Base-by-base conservation (phyloP, 768 basidiomycete species). In the Lentinula edodes region DNA sequence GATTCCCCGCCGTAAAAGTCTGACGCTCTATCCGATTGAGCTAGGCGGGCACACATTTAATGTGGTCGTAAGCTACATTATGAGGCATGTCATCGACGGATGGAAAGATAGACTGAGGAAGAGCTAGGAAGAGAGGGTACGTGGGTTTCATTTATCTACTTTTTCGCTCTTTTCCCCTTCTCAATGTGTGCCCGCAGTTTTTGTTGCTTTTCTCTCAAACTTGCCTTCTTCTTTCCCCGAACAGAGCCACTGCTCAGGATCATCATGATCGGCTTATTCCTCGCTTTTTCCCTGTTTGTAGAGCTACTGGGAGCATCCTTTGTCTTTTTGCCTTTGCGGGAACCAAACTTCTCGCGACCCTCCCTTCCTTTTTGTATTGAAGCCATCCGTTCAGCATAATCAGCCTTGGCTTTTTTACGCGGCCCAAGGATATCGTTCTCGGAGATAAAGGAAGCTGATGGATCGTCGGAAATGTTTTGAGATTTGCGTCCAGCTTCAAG, bases 221-320 rank as follows among this genome's bases (percentile, higher is more conserved):
- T 89, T 23, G 86, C 87, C 76, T 89, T 91, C 77, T 91, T 93
- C 78, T 94, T 93, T 0, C 90, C 79, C 65, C 80, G 78, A n/a
- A 93, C 90, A 1, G 86, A 85, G 1, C 81, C 82, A 62, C 89
- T 91, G 54, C 87, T 80, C 64, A 93, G 75, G 58, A 93, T 87
- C 92, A 93, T 94, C 95, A 96, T 95, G 66, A 96, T 83, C 28
- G 95, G 95, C 73, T 98, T 97, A 73, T 95, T 95, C 71, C 90
- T 83, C 42, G 87, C 84, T 83, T 97, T 97, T 76, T 96, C 92
- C 69, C 86, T 80, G 73, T 97, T 97, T 38, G 95, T 96, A 60
- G 90, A 87, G 70, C 91, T 93, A 73, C 91, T 93, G 62, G 88
- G 85, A 10, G 78, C 74, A 39, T 79, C 91, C 71, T 93, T 93